Percentiles rank a stretch among this genome's conserved stretches.
phyloP scores from a whole-genome alignment of 768 basidiomycete genomes.

The Mycena olivaceomarginata region DNA sequence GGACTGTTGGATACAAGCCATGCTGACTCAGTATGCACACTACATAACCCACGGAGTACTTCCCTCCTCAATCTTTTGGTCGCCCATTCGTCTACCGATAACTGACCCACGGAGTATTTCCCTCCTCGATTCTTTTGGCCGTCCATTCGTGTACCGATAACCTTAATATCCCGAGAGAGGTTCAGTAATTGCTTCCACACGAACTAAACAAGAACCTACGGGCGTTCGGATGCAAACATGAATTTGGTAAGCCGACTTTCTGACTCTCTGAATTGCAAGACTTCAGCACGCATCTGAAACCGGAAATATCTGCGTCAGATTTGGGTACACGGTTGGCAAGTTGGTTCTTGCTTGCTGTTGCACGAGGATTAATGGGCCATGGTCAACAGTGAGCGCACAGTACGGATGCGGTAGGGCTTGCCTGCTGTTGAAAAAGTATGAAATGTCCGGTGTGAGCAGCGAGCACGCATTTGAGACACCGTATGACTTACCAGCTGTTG shows the following conservation, averaged over 20 bases:
- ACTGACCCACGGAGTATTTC: background rate
- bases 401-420: background rate
- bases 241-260: background rate
- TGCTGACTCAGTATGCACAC: too few species aligned
- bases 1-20: too few species aligned
- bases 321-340: background rate
- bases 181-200: background rate
- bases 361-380: background rate
- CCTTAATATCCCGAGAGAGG: background rate
- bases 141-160: background rate
- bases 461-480: background rate
- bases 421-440: background rate
- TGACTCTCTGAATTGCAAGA: background rate
- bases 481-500: background rate
- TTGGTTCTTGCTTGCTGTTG: background rate
- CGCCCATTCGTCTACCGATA: background rate
- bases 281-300: background rate
- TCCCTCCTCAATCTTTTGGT: background rate
- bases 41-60: too few species aligned
- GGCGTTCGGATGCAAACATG: background rate
- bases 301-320: background rate
- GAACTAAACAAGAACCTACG: background rate
- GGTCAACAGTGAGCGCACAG: background rate
- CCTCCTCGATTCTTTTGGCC: too few species aligned
- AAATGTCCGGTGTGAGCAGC: background rate